Percentiles rank a stretch among this genome's conserved stretches.
Evolutionary conservation across 2,329 filamentous ascomycete genomes (phyloP).

Genomic region (Dactylellina sp.): DNA sequence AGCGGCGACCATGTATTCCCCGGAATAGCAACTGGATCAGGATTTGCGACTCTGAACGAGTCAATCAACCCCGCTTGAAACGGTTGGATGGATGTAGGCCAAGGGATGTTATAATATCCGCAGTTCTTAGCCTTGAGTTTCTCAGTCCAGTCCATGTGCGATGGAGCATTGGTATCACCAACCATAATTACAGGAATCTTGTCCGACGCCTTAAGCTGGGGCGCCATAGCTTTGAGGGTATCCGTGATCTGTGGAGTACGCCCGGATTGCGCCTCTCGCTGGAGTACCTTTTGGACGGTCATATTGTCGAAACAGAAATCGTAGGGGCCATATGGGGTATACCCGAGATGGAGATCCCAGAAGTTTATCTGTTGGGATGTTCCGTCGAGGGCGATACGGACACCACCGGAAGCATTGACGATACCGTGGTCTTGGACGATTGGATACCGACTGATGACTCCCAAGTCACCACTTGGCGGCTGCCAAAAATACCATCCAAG

Average conservation of each 20-base stretch:
- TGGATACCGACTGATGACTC: slow-evolving; percentile 64
- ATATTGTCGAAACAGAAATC: slow-evolving; percentile 65
- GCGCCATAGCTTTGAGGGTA: slow-evolving; percentile 62
- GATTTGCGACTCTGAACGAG: slow-evolving; percentile 64
- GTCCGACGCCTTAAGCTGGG: slow-evolving; percentile 61
- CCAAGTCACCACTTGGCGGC: slow-evolving; percentile 60
- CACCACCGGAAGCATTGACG: slow-evolving; percentile 61
- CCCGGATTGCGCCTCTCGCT: slow-evolving; percentile 63
- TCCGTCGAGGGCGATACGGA: slow-evolving; percentile 63
- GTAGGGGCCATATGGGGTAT: slow-evolving; percentile 65
- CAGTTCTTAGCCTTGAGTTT: slow-evolving; percentile 63
- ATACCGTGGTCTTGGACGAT: slow-evolving; percentile 62
- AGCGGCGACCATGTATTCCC: slow-evolving; percentile 66
- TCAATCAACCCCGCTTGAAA: slow-evolving; percentile 64
- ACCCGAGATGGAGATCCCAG: slow-evolving; percentile 64
- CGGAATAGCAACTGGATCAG: slow-evolving; percentile 62
- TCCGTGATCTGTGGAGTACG: slow-evolving; percentile 64
- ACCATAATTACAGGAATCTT: slow-evolving; percentile 63
- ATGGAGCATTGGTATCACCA: slow-evolving; percentile 66
- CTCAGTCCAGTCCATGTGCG: slow-evolving; percentile 65
- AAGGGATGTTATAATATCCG: slow-evolving; percentile 62
- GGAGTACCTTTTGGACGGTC: slow-evolving; percentile 62
- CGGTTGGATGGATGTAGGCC: slow-evolving; percentile 64
- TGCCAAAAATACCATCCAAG: slow-evolving; percentile 65
- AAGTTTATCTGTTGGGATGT: slow-evolving; percentile 62